Evolutionary conservation across 2,329 filamentous ascomycete species (phyloP).

Genomic region (Colletotrichum sp.): DNA sequence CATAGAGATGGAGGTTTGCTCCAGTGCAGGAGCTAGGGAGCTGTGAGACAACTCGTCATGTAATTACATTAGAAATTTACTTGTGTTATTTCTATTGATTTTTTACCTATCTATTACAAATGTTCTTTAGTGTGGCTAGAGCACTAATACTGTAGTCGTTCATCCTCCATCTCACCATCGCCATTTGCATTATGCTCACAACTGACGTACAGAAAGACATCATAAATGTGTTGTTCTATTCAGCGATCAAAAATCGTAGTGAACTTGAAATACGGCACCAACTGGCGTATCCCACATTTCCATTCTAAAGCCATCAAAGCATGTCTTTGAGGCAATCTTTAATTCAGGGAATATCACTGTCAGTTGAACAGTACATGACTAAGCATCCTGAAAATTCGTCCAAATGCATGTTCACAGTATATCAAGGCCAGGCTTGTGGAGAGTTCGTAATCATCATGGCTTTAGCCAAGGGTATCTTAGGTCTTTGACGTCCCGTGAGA

Average conservation of each 20-base stretch:
- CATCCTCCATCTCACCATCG: neutral
- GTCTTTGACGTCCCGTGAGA: neutral
- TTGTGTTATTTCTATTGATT: neutral
- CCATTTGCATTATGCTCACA: neutral
- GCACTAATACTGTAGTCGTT: neutral
- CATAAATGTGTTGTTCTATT: neutral
- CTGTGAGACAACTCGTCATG: neutral
- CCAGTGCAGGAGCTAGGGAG: neutral
- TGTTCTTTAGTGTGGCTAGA: neutral
- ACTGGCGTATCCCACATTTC: neutral
- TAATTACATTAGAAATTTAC: neutral
- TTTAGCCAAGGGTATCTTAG: neutral
- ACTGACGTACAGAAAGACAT: neutral
- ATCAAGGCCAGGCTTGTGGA: neutral
- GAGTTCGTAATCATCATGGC: neutral
- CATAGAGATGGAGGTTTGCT: neutral
- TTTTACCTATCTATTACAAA: neutral
- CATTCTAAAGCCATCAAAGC: neutral
- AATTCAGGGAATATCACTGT: neutral
- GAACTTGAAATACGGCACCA: neutral
- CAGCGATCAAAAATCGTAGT: neutral
- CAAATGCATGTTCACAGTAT: neutral
- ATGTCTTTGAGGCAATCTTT: neutral
- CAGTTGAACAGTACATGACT: neutral
- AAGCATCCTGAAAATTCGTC: accelerated